These are phyloP conservation scores for Chrysoporthe deuterocubensis DNA, from an alignment of 2,329 filamentous ascomycete species.

Conservation along the genomic window DNA sequence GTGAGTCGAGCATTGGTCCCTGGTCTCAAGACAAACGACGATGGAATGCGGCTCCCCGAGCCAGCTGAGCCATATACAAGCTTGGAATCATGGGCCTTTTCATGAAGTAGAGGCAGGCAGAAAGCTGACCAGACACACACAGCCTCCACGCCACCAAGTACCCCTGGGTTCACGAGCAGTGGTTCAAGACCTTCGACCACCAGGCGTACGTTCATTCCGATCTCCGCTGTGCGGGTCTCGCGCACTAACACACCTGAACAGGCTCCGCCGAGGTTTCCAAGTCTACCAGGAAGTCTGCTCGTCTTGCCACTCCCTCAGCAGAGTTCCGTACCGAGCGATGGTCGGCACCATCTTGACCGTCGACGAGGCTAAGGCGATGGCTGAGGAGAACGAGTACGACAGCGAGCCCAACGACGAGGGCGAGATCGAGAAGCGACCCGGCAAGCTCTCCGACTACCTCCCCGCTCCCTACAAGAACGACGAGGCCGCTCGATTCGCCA, in stretches of 20 bases:
- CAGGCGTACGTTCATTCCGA: slow-evolving; percentile 72
- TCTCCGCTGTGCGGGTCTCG: slow-evolving; percentile 13
- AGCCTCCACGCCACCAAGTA: slow-evolving; percentile 92
- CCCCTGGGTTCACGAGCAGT: slow-evolving; percentile 93
- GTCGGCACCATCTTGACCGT: slow-evolving; percentile 93
- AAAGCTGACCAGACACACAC: slow-evolving; percentile 37
- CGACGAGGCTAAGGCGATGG: slow-evolving; percentile 95
- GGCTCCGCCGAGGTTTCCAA: slow-evolving; percentile 98
- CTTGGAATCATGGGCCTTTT: slow-evolving; percentile 29
- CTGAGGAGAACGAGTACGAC: slow-evolving; percentile 98
- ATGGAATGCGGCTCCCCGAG: slow-evolving; percentile 4
- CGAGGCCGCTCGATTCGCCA: slow-evolving; percentile 95
- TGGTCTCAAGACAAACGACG: background rate
- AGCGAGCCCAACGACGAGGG: slow-evolving; percentile 97
- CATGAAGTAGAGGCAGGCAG: slow-evolving; percentile 10
- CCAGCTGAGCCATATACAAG: slow-evolving; percentile 26
- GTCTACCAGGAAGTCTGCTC: slow-evolving; percentile 99
- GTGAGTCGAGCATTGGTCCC: slow-evolving; percentile 64
- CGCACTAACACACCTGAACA: slow-evolving; percentile 49
- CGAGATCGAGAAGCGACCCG: slow-evolving; percentile 96
- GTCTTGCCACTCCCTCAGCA: slow-evolving; percentile 93
- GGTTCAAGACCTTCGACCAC: slow-evolving; percentile 96
- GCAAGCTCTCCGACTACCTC: slow-evolving; percentile 98
- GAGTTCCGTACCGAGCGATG: slow-evolving; percentile 89
- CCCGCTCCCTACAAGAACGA: slow-evolving; percentile 98